Base-by-base conservation (phyloP, 2,329 filamentous ascomycete species). In the Alternaria gansuensis region DNA sequence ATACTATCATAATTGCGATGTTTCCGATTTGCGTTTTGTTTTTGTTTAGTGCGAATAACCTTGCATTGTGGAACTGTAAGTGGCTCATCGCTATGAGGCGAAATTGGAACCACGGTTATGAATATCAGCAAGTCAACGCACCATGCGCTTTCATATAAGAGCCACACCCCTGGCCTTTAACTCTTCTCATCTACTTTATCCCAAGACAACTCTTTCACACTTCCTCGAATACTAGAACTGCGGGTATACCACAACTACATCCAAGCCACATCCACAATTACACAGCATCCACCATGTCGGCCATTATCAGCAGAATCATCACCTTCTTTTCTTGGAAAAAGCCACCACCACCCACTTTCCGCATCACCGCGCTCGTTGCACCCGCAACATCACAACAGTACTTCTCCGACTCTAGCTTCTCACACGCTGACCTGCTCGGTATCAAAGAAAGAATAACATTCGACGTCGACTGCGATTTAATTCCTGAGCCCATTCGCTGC, bases 381-480 rank as follows among this genome's bases (percentile, higher is more conserved):
- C 44, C 44, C 17, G 29, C 17, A 34, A 46, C 44, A 8, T 46
- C 29, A 11, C 26, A 46, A 34, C 44, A 46, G 21, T 46, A 46
- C 29, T 28, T 17, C 44, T 46, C 44, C 17, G 29, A 34, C 17
- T 46, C 28, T 2, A 46, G 29, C 13, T 46, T 46, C 44, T 33
- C 44, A 24, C 44, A 46, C 44, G 44, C 44, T 23, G 44, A 46
- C 9, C 44, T 46, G 17, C 29, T 46, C 21, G 44, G 17, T n/a
- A 46, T 46, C 44, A 11, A 46, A 13, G 44, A 46, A 34, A 46
- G 10, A 31, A 46, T 46, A 17, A 46, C 29, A 5, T 46, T 46
- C 29, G 29, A 46, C 13, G 44, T 46, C 29, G 44, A 46, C 44
- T 46, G 44, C 21, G 29, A 46, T 28, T 4, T 2, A 11, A 34